Evolutionary conservation across 2,329 filamentous ascomycete genomes (phyloP), one percentile per base, ranked within the genome.

Genomic region (Cadophora malorum): DNA sequence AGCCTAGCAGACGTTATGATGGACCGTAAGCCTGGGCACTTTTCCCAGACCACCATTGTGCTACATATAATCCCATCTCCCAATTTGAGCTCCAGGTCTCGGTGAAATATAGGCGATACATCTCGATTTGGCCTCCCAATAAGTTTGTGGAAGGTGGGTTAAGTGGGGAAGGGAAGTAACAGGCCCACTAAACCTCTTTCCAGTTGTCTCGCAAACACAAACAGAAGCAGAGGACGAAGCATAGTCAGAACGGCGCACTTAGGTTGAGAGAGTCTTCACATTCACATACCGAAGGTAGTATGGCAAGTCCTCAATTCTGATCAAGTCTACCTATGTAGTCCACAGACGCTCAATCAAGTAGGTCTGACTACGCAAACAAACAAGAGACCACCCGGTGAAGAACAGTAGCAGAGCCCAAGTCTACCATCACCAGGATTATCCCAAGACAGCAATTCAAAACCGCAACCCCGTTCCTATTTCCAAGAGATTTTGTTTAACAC

Each of bases 321-420:
- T 55, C 28, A 55, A 55, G 52, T 55, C 52, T 33, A 55, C 9
- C 25, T n/a, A 55, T 52, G 50, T 2, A 55, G 7, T 55, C 52
- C 12, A 53, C 25, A 53, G 50, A 53, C 25, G 25, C 25, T 55
- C 16, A 55, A 55, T 33, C 52, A 55, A 55, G 14, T 14, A 16
- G 28, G 28, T 19, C 5, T 33, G 16, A 14, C 14, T 28, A n/a
- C 25, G 16, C 14, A 16, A 55, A n/a, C 14, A 55, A n/a, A 31
- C 52, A 33, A 55, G 7, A 25, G 28, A 53, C 6, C 23, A 33
- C 14, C n/a, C 4, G n/a, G n/a, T 1, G 33, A n/a, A n/a, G 25
- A 55, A n/a, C 52, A 55, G 52, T n/a, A 55, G 52, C 52, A 33
- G 28, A 55, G 52, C 52, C 28, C 28, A 55, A 55, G 28, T n/a